Evolutionary conservation across 179 eudicot genomes (phyloP), one percentile per base, ranked within the genome.

Genomic region (Amaranthus tricolor): DNA sequence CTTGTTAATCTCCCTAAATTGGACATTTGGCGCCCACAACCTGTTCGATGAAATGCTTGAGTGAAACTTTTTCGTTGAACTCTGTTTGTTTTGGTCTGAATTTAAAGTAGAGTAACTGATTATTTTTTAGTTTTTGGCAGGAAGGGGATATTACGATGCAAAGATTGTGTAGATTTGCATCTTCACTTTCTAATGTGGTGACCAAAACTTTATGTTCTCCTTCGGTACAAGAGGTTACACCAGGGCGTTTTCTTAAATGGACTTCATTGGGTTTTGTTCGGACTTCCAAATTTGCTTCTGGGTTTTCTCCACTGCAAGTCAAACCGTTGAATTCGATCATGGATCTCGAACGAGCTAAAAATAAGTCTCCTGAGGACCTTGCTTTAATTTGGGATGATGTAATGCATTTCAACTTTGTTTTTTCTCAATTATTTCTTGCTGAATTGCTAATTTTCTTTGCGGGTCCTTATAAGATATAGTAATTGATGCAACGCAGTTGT

Each of bases 341-440:
- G 80, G 96, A 90, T 82, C 67, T 90, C 55, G 84, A 82, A 72
- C 85, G 97, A 77, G 93, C 93, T 61, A 85, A 86, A 79, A 58
- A 71, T 75, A 84, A 82, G 82, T 82, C 96, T 11, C 79, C 90
- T 43, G 93, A 94, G 75, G 97, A 90, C 14, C 91, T 94, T 62
- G 84, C 90, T 79, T 77, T 82, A 15, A 82, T 86, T 70, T 94
- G 97, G 96, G 96, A 94, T 83, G 98, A 94, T 87, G 98, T 92
- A 90, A 86, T 64, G 45, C 40, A 6, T 21, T 51, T 51, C 4
- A 2, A 11, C 56, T 68, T 66, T 10, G 20, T 0, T 44, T 21
- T 82, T 45, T 47, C 47, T 69, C 52, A 17, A 2, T 24, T 57
- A 31, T 64, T 66, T 63, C 24, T n/a, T 49, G 5, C 0, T 54